phyloP scores from a whole-genome alignment of 257 asterid species.

The Solanum ossicruentum region DNA sequence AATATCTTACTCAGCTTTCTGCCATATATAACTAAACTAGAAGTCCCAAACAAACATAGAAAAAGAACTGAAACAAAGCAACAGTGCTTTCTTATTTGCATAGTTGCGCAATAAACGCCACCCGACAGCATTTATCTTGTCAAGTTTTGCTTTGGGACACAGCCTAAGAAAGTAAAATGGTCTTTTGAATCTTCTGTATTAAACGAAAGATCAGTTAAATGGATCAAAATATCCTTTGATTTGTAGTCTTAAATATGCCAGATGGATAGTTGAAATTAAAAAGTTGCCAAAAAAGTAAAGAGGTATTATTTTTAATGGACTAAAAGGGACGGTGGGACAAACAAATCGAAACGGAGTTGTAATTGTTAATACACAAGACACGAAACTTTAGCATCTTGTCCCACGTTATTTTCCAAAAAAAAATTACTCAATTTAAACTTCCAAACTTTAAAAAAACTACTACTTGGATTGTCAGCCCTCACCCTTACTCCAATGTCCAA shows the following conservation, averaged over 20 bases:
- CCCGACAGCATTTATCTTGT: not conserved
- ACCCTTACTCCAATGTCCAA: not conserved
- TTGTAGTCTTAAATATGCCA: not conserved
- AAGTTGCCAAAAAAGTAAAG: not conserved
- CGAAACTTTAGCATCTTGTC: not conserved
- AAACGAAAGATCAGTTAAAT: not conserved
- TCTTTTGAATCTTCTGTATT: too few species aligned
- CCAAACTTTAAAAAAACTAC: not conserved
- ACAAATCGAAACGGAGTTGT: not conserved
- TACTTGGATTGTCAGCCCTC: not conserved
- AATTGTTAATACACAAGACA: not conserved
- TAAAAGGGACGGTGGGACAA: not conserved
- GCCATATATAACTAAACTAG: not conserved
- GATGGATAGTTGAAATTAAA: not conserved
- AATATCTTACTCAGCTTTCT: slow-evolving; percentile 1
- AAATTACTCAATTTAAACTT: not conserved
- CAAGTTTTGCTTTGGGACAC: not conserved
- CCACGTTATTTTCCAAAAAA: not conserved
- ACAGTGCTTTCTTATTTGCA: not conserved
- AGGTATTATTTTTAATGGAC: not conserved
- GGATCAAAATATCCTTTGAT: not conserved
- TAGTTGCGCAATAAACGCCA: not conserved
- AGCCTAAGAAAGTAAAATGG: not conserved
- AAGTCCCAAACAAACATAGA: not conserved
- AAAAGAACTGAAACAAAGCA: not conserved